Conservation (phyloP, 805 yeast species). For the Myxozyma kluyveri region DNA sequence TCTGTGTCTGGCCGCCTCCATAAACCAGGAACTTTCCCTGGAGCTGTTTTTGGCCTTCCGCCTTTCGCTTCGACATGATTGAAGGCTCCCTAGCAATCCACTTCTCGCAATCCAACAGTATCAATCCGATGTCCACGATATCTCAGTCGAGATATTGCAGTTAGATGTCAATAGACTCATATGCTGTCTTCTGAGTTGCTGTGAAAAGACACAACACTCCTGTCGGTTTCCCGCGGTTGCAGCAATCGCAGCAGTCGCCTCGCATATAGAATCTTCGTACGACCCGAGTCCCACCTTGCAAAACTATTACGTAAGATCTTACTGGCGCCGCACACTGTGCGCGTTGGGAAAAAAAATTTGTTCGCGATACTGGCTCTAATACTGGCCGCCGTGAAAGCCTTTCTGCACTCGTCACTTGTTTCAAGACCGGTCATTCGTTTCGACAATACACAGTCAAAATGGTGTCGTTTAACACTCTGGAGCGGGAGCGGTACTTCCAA, state of each 20-base stretch:
- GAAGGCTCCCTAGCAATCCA: too few relatives aligned
- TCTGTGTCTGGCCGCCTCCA: conserved; percentile 12
- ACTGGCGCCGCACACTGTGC: conserved; percentile 4
- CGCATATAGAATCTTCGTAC: too few relatives aligned
- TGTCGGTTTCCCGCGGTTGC: too few relatives aligned
- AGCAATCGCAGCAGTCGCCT: too few relatives aligned
- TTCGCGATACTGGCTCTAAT: conserved; percentile 4
- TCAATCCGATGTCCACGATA: too few relatives aligned
- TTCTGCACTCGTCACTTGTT: background rate
- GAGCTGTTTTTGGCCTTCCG: conserved; percentile 1
- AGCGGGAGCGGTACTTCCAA: conserved; percentile 78
- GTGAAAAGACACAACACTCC: too few relatives aligned
- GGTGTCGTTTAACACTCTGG: conserved; percentile 69
- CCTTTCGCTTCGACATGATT: conserved; percentile 8
- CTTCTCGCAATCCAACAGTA: too few relatives aligned
- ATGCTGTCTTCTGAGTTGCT: too few relatives aligned
- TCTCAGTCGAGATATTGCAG: too few relatives aligned
- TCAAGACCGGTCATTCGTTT: background rate
- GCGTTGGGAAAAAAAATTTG: conserved; percentile 3
- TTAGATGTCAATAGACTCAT: too few relatives aligned
- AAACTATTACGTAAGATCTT: too few relatives aligned
- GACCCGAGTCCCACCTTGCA: too few relatives aligned
- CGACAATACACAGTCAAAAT: conserved; percentile 1
- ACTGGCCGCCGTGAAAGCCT: background rate
- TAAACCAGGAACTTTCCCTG: conserved; percentile 16